Evolutionary conservation across 805 yeast species (phyloP), one percentile per base, ranked within the genome.

Genomic region (Komagataella pastoris): DNA sequence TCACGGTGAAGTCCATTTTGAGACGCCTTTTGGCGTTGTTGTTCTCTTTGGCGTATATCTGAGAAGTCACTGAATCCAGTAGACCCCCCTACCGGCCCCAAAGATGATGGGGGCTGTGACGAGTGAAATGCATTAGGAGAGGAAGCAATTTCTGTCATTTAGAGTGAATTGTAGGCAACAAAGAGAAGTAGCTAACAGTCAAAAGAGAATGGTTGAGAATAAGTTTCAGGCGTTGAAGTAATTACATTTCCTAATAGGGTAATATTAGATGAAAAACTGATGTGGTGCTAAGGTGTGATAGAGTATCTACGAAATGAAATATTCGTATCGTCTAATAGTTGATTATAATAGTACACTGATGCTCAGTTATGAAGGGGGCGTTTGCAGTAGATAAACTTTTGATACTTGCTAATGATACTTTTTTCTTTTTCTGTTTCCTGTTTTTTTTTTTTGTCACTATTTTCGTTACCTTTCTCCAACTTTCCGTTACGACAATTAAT

Each of bases 81-180:
- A 5, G 40, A 30, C 12, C 40, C 40, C 40, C 40, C 40, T 4
- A 30, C 40, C 5, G 40, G 40, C 14, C 47, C 40, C 18, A 30
- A 47, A 7, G 52, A 50, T n/a, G 49, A 43, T 18, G 52, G 49
- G 7, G 49, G 52, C 46, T 48, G 50, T 40, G 50, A 48, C 30
- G 52, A 46, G 17, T 36, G 17, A 12, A 46, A 24, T 40, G 47
- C 47, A 7, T 44, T 50, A 19, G 52, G 52, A 12, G 52, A 50
- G n/a, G 52, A 50, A 44, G 47, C 21, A 44, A 44, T 30, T 30
- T 30, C 40, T 30, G 40, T 14, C 40, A 30, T 30, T 10, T 30
- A 12, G 14, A 30, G 40, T 8, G 40, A 30, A 7, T 30, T 8
- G 40, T 10, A 8, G 14, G n/a, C 1, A 30, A 30, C 40, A 30